Evolutionary conservation across 768 basidiomycete genomes (phyloP), one percentile per base, ranked within the genome.

Genomic region (Kwoniella newhampshirensis): DNA sequence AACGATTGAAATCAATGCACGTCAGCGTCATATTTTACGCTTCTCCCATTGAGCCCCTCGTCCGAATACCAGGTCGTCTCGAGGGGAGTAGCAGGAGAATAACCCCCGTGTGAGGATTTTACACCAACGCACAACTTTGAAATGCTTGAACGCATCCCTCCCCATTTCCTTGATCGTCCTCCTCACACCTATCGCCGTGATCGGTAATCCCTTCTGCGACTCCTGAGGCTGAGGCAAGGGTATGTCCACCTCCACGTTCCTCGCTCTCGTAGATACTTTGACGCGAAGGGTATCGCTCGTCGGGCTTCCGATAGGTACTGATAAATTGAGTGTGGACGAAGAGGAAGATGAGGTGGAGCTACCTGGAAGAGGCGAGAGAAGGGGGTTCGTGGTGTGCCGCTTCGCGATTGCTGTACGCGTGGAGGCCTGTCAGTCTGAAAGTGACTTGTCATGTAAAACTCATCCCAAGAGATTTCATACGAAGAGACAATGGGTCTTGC

Each of bases 231-330:
- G 32, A 32, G 56, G 49, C 25, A 58, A 36, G 1, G 56, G 56
- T 7, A 58, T 58, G 39, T 58, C 56, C 13, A 58, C 42, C 25
- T 58, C 56, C 0, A 58, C 46, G 25, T 46, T 51, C 26, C 56
- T 43, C 21, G 56, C 56, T 44, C 39, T 51, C 4, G 56, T 58
- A 0, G 48, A 40, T 25, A 49, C 43, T 40, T 44, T 51, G 8
- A 58, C 50, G 1, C 56, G 56, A 7, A 58, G 18, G 32, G 47
- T 58, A 27, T 50, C 48, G 9, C 15, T 5, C 15, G 23, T 58
- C 43, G 50, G 17, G 11, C 56, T 48, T 5, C 44, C 50, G 0
- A 18, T n/a, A 20, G 56, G 56, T 11, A 58, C 50, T 7, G 20
- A 35, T 15, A 58, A 18, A 9, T 18, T 44, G 8, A 51, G 23